Conservation (phyloP, 495 filamentous ascomycete genomes). For the Neurospora cerealis region DNA sequence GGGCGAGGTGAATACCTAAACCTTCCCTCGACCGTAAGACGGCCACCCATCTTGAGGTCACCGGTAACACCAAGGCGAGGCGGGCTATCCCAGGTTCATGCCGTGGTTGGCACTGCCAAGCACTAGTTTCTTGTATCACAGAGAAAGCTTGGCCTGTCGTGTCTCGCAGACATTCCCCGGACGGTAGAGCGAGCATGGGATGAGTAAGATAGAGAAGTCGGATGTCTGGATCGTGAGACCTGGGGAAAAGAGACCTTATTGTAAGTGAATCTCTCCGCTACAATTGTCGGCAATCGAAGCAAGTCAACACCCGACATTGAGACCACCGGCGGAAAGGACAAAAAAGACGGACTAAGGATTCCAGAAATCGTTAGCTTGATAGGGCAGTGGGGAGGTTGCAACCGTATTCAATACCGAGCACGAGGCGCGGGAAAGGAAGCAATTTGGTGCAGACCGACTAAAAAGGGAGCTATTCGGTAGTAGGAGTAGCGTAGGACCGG, state of each 20-base stretch:
- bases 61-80: not conserved
- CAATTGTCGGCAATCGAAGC: not conserved
- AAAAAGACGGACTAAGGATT: not conserved
- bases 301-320: not conserved
- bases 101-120: slow-evolving; percentile 8
- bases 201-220: not conserved
- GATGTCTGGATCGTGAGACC: not conserved
- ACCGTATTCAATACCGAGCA: not conserved
- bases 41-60: not conserved
- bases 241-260: not conserved
- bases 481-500: not conserved
- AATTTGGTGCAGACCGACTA: not conserved
- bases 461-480: not conserved
- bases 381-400: not conserved
- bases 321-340: not conserved
- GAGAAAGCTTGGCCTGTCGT: slow-evolving; percentile 24
- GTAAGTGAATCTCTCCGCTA: not conserved
- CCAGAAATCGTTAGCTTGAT: not conserved
- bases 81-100: not conserved
- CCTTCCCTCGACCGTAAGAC: not conserved
- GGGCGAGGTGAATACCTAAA: not conserved
- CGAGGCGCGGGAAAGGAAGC: not conserved
- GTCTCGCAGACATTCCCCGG: slow-evolving; percentile 4
- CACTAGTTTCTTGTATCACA: slow-evolving; percentile 7
- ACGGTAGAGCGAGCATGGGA: not conserved